Base-by-base conservation (phyloP, 2,329 filamentous ascomycete species). In the Aspergillus nomiae region DNA sequence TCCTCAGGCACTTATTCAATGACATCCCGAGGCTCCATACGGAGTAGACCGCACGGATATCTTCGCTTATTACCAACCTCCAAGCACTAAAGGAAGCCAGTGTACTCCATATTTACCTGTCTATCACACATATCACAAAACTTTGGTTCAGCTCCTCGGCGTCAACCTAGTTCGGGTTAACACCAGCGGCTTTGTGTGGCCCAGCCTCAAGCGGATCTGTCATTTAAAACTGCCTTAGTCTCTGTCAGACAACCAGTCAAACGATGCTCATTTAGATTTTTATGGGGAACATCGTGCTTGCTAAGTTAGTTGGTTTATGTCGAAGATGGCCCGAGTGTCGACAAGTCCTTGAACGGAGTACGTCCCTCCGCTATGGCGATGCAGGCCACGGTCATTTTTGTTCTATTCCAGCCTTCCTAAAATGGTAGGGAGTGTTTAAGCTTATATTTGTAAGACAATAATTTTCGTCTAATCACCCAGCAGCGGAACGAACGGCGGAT, bases 171-270 rank as follows among this genome's bases (percentile, higher is more conserved):
- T 51, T 32, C 28, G n/a, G 4, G 19, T 32, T 11, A 30, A 51
- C 26, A 21, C 28, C 28, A 51, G 45, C 11, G 21, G 21, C 21
- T 32, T 51, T n/a, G 28, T 51, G 48, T 51, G 48, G 48, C n/a
- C 48, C 48, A 51, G 48, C 48, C 48, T 51, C 48, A 51, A 32
- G 48, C 48, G 48, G 48, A 51, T 51, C 48, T 51, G 28, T 51
- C 9, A 51, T 21, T 21, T 32, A 51, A 51, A 34, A 51, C 48
- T 32, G 48, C 48, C 14, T 51, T 51, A 51, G 48, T n/a, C 28
- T 51, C 28, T 16, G 12, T 12, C 2, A 32, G 16, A 32, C 48
- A 32, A 28, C 48, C 48, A 51, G 48, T 51, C 48, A 51, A n/a
- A 32, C 26, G 26, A 19, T 34, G 48, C 6, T 32, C 48, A 51